These are phyloP conservation scores for Hypoxylon sp. DNA, from an alignment of 2,329 filamentous ascomycete genomes.

Conservation along the genomic window DNA sequence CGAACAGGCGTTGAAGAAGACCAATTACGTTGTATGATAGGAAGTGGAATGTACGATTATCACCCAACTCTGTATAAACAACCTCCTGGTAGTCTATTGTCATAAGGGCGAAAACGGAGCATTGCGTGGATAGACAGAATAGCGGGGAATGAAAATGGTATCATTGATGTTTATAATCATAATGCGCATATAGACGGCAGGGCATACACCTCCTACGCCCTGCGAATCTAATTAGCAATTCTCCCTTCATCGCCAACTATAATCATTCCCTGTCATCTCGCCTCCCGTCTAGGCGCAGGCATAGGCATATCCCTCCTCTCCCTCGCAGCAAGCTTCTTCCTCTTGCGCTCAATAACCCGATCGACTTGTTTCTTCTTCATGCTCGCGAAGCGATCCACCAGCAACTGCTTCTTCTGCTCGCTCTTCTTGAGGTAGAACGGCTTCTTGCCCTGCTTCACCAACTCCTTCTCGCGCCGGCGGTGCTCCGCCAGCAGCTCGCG, in stretches of 20 bases:
- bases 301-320: slow-evolving; percentile 84
- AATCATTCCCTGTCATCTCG: slow-evolving; percentile 50
- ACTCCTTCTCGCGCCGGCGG: slow-evolving; percentile 84
- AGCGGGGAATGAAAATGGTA: slow-evolving; percentile 34
- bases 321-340: slow-evolving; percentile 89
- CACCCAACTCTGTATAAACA: slow-evolving; percentile 32
- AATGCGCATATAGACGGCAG: slow-evolving; percentile 20
- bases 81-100: not conserved
- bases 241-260: slow-evolving; percentile 19
- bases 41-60: slow-evolving; percentile 18
- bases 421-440: slow-evolving; percentile 95
- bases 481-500: slow-evolving; percentile 80
- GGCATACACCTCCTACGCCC: not conserved
- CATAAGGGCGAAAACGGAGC: slow-evolving; percentile 21
- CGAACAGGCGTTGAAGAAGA: slow-evolving; percentile 65
- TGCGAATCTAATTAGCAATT: not conserved
- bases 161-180: slow-evolving; percentile 27
- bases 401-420: slow-evolving; percentile 88
- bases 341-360: slow-evolving; percentile 84
- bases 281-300: slow-evolving; percentile 63
- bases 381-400: slow-evolving; percentile 82
- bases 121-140: slow-evolving; percentile 25
- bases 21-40: slow-evolving; percentile 44
- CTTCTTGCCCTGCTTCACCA: slow-evolving; percentile 88
- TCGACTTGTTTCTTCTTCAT: slow-evolving; percentile 91